Evolutionary conservation across 2,329 filamentous ascomycete species (phyloP).

Genomic region (Sclerotinia borealis): DNA sequence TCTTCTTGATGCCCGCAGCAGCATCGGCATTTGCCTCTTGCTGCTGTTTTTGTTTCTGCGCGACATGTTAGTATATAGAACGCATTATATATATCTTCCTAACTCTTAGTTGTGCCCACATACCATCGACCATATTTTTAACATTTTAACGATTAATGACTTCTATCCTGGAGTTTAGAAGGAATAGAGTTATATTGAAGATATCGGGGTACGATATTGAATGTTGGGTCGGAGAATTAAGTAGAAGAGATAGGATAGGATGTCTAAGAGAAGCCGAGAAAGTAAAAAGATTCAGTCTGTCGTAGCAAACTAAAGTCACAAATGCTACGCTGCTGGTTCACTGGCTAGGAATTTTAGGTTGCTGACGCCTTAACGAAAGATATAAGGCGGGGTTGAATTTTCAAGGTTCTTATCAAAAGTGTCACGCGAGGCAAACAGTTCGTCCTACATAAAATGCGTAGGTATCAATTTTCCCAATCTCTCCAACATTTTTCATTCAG

Average conservation of each 20-base stretch:
- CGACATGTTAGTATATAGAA: not conserved
- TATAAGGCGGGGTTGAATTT: slow-evolving; percentile 1
- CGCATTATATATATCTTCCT: not conserved
- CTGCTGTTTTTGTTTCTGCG: slow-evolving; percentile 91
- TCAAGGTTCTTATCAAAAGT: slow-evolving; percentile 5
- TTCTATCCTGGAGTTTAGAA: not conserved
- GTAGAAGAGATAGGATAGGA: not conserved
- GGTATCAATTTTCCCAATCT: not conserved
- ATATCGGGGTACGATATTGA: not conserved
- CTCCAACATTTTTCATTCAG: not conserved
- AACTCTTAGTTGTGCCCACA: slow-evolving; percentile 23
- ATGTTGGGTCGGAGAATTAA: not conserved
- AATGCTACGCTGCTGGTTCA: not conserved
- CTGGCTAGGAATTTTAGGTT: not conserved
- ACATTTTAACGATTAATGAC: slow-evolving; percentile 56
- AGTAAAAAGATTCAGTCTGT: not conserved
- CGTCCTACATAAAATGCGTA: not conserved
- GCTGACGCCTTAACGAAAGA: not conserved
- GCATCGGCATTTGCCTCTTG: slow-evolving; percentile 80
- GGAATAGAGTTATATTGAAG: not conserved
- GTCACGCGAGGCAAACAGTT: not conserved
- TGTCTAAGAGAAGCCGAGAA: not conserved
- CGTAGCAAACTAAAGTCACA: not conserved
- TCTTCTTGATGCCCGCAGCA: slow-evolving; percentile 76
- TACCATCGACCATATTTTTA: slow-evolving; percentile 99